phyloP scores from a whole-genome alignment of 257 asterid species.

The Przewalskia tangutica region DNA sequence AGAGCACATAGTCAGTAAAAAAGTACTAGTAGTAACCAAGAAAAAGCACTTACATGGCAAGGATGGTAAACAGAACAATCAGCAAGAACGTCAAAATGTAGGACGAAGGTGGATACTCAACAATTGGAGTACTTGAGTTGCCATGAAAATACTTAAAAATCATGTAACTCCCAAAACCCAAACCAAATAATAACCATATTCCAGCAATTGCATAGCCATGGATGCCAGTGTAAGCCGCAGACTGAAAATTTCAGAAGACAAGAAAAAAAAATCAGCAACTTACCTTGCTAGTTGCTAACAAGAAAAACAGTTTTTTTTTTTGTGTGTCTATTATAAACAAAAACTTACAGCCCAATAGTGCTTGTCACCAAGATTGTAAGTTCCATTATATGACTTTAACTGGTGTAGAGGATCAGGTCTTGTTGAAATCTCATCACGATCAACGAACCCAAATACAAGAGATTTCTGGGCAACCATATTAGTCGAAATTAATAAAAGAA shows the following conservation, averaged over 20 bases:
- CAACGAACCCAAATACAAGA: conserved; percentile 23
- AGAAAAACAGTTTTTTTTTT: not conserved
- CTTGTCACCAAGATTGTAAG: conserved; percentile 34
- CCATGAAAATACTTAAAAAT: conserved; percentile 17
- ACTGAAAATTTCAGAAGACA: conserved; percentile 17
- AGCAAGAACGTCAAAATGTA: conserved; percentile 21
- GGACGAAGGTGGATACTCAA: conserved; percentile 17
- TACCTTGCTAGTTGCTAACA: not conserved
- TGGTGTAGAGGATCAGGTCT: conserved; percentile 37
- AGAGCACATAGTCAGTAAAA: not conserved
- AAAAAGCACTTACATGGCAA: conserved; percentile 34
- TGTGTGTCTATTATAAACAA: not conserved
- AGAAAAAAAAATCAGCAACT: not conserved
- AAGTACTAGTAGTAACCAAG: too few relatives aligned
- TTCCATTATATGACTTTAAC: conserved; percentile 28
- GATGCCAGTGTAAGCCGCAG: conserved; percentile 46
- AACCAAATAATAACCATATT: conserved; percentile 37
- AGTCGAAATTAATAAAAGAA: conserved; percentile 22
- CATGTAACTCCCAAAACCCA: conserved; percentile 33
- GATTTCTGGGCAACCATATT: conserved; percentile 15
- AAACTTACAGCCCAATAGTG: conserved; percentile 65
- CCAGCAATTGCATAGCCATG: conserved; percentile 49
- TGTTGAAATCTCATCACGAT: conserved; percentile 7
- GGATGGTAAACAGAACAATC: conserved; percentile 31
- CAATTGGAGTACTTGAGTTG: conserved; percentile 5